A percentile compares a stretch with the other conserved stretches of the same genome.
Conservation (phyloP, 1,139 yeast species). For the Entelexis sorbosivorans region DNA sequence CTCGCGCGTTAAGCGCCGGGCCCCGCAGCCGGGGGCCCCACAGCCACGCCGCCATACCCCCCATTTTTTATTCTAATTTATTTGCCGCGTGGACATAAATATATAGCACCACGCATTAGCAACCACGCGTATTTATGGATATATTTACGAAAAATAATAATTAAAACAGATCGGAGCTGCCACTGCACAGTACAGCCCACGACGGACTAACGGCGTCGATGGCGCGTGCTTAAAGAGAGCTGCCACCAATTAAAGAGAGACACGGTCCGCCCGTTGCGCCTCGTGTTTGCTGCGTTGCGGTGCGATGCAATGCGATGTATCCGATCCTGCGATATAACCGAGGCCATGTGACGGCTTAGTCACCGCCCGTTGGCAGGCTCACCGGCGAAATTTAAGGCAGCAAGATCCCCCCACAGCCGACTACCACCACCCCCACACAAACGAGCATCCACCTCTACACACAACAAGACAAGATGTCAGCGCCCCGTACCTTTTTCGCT, state of each 20-base stretch:
- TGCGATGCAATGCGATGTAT: constrained; percentile 7
- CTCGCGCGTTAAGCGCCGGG: no score
- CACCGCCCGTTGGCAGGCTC: not conserved
- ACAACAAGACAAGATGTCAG: constrained; percentile 28
- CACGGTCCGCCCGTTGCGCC: not conserved
- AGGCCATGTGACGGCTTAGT: not conserved
- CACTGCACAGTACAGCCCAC: not conserved
- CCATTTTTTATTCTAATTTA: not conserved
- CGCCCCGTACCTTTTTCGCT: constrained; percentile 75
- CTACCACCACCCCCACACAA: no score
- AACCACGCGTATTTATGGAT: not conserved
- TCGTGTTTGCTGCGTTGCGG: constrained; percentile 5
- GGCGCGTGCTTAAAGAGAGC: no score
- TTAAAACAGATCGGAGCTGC: not conserved
- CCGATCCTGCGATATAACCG: not conserved
- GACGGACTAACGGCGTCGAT: not conserved
- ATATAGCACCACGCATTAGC: not conserved
- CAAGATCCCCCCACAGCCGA: not conserved
- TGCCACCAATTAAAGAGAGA: not conserved
- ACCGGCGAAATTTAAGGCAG: not conserved
- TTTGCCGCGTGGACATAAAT: not conserved
- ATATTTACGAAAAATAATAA: no score
- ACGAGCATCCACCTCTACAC: not conserved
- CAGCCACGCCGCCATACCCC: not conserved
- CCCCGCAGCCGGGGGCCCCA: no score